Evolutionary conservation across 2,329 filamentous ascomycete species (phyloP), one percentile per base, ranked within the genome.

Genomic region (Lasiodiplodia gonubiensis): DNA sequence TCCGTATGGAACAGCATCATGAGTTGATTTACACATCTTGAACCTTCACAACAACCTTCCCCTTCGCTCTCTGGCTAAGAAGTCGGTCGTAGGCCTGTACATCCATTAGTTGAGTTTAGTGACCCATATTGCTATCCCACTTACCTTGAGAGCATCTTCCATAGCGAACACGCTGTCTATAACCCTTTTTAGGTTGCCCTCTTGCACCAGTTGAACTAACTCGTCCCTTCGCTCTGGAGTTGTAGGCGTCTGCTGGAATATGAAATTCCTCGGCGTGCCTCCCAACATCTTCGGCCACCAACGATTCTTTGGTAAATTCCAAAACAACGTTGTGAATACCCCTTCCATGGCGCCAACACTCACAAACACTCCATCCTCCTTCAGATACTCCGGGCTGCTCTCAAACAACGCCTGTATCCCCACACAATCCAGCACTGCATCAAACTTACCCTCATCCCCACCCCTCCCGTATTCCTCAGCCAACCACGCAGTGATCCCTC

Each of bases 351-450:
- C 76, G 12, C 80, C 80, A 1, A 78, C 77, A 3, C 77, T 78
- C 4, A 78, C 73, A 70, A 79, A 83, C 21, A 74, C 70, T 5
- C 81, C 80, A 1, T 72, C 68, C 0, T 75, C 72, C 48, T 77
- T 74, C 39, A 86, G 76, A 68, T 82, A 86, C 4, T 65, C 46
- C 1, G 79, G 74, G 14, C 76, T 81, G 12, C 78, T 68, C 7
- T 70, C 68, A 71, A 80, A 86, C 4, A 86, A 71, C 8, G 78
- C 70, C 67, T 85, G 81, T 51, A 74, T 75, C 8, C 84, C 83
- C 12, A 81, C 74, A 23, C 79, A 80, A 71, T 86, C 84, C 42
- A 84, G 74, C 42, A 85, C 77, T 42, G 78, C 72, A 70, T 85
- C 76, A 61, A 86, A 82, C 1, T 75, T 75, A 1, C 68, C 64